Evolutionary conservation across 306 rosid genomes (phyloP), one percentile per base, ranked within the genome.

Genomic region (Oemleria cerasiformis): DNA sequence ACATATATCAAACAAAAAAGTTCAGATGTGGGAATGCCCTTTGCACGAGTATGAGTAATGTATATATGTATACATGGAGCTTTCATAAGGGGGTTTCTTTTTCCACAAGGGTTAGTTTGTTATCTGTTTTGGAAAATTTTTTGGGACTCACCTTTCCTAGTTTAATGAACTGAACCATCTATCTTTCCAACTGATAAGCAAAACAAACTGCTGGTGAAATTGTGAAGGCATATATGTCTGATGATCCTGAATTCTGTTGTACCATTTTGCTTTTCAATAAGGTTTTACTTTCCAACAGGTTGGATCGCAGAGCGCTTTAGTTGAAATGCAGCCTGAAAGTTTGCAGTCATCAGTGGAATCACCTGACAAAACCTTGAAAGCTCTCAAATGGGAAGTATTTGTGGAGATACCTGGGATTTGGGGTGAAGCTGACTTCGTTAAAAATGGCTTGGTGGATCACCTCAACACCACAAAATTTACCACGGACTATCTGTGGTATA

Each of bases 381-480:
- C 81, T 69, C 84, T 85, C 6, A 81, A 80, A 71, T 93, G 97
- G 97, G 92, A 82, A 21, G 82, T 91, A 61, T 82, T 81, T 63
- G 84, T 83, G 77, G 98, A 93, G 87, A 85, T 79, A 14, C 78
- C 89, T 42, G 98, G 98, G 73, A 82, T 86, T 60, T 93, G 98
- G 98, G 96, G 87, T 42, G 72, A 80, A 60, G 80, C 92, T 61
- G 98, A 88, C 77, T 82, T 93, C 38, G 72, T 80, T 50, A 81
- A 86, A 82, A 82, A 76, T 58, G 97, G 88, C 44, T 86, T 93
- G 78, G 98, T 93, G 16, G 97, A 93, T 72, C 97, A 84, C 84
- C 88, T 93, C 63, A 91, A 93, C 74, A 93, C 97, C 56, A 91
- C 98, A 75, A 93, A 90, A 86, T 96, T 88, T 77, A 83, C 92